Evolutionary conservation across 148 eudicot species (phyloP).

Genomic region (Nepenthes gracilis): DNA sequence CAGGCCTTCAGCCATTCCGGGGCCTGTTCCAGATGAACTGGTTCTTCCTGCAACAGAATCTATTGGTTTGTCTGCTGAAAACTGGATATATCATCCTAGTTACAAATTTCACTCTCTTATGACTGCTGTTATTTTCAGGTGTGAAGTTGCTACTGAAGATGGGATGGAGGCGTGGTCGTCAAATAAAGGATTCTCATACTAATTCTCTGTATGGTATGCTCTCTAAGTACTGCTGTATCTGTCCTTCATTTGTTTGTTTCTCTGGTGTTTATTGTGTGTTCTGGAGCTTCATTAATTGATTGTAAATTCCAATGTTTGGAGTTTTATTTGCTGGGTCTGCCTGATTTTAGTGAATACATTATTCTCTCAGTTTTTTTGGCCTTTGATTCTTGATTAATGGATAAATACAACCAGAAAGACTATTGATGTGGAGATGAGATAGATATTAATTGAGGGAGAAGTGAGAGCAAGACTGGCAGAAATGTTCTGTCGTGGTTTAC

Average conservation of each 20-base stretch:
- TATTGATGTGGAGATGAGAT: too few species aligned
- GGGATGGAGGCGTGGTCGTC: slow-evolving; percentile 96
- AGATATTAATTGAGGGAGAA: too few species aligned
- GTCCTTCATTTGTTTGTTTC: neutral
- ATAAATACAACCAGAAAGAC: too few species aligned
- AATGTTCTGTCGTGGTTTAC: too few species aligned
- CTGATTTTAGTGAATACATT: too few species aligned
- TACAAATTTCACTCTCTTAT: slow-evolving; percentile 9
- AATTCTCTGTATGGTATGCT: slow-evolving; percentile 59
- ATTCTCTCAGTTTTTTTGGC: too few species aligned
- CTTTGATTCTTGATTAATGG: too few species aligned
- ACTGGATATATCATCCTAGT: slow-evolving; percentile 2
- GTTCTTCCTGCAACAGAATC: slow-evolving; percentile 69
- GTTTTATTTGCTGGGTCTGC: too few species aligned
- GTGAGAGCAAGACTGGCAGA: too few species aligned
- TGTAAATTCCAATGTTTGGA: too few species aligned
- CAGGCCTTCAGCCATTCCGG: slow-evolving; percentile 86
- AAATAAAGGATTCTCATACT: slow-evolving; percentile 53
- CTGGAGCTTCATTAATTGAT: too few species aligned
- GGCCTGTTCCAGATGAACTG: slow-evolving; percentile 85
- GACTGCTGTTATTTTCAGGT: slow-evolving; percentile 32
- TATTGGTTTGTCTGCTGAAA: slow-evolving; percentile 39
- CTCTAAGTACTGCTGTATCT: slow-evolving; percentile 3
- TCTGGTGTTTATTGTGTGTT: neutral
- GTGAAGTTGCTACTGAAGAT: slow-evolving; percentile 74